Evolutionary conservation across 768 basidiomycete species (phyloP).

Genomic region (Lactarius hengduanensis): DNA sequence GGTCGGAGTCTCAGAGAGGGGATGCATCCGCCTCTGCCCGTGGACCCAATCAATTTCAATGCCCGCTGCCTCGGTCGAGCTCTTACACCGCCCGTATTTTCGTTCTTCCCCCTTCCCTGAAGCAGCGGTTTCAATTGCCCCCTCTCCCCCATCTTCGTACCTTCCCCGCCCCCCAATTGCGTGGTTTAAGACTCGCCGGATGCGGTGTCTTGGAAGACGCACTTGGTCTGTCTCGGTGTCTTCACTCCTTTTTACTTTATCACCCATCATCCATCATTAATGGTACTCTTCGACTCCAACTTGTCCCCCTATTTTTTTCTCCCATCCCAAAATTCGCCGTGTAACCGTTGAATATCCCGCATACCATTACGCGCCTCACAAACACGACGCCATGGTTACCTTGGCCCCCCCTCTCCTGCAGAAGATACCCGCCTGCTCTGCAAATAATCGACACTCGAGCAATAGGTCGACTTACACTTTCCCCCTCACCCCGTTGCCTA

Average conservation of each 20-base stretch:
- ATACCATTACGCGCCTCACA: background rate
- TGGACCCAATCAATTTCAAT: constrained; percentile 4
- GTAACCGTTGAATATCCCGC: background rate
- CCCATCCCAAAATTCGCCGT: background rate
- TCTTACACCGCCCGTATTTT: background rate
- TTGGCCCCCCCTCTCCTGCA: background rate
- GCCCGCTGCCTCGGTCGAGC: constrained; percentile 5
- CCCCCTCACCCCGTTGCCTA: background rate
- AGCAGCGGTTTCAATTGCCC: background rate
- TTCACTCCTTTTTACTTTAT: background rate
- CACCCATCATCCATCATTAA: too few species aligned
- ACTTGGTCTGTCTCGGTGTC: background rate
- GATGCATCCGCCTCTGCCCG: background rate
- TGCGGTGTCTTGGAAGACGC: background rate
- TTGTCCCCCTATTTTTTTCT: background rate
- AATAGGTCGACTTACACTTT: background rate
- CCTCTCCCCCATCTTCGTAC: background rate
- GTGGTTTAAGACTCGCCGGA: background rate
- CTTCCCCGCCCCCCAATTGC: background rate
- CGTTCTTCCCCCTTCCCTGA: background rate
- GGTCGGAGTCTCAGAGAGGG: background rate
- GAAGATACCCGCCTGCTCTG: background rate
- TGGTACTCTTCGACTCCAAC: background rate
- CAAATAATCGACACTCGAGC: background rate
- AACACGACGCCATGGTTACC: background rate